Evolutionary conservation across 192 early-diverging fungal genomes (phyloP).

Genomic region (Tieghemiomyces parasiticus): DNA sequence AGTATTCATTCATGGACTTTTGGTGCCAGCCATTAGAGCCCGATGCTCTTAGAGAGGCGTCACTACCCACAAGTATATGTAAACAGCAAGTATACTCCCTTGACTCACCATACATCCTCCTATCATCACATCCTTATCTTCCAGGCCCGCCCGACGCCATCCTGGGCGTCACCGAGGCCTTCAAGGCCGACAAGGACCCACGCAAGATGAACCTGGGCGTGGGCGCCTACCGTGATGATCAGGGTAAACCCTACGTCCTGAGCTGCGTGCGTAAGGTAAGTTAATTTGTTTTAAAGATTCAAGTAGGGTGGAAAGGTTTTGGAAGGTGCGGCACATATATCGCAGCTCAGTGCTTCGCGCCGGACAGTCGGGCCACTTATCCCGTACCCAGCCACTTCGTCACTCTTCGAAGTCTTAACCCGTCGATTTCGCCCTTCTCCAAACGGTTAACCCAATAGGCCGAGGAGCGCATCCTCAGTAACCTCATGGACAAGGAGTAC

Average conservation of each 20-base stretch:
- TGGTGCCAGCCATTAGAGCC: neutral
- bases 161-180: constrained; percentile 84
- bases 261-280: constrained; percentile 66
- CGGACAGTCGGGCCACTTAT: no score
- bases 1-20: no score
- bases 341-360: no score
- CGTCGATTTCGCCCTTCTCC: no score
- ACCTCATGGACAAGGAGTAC: constrained; percentile 86
- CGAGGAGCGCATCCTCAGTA: constrained; percentile 53
- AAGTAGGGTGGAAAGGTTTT: no score
- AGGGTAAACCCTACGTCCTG: constrained; percentile 86
- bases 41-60: neutral
- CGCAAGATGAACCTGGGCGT: constrained; percentile 98
- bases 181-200: constrained; percentile 76
- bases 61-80: neutral
- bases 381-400: no score
- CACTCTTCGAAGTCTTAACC: no score
- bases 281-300: no score
- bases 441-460: no score
- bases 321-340: no score
- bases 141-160: constrained; percentile 64
- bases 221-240: constrained; percentile 93
- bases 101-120: neutral
- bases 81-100: neutral
- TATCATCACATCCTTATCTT: neutral